Evolutionary conservation across 2,329 filamentous ascomycete species (phyloP), one percentile per base, ranked within the genome.

Genomic region (Fusarium nematophilum): DNA sequence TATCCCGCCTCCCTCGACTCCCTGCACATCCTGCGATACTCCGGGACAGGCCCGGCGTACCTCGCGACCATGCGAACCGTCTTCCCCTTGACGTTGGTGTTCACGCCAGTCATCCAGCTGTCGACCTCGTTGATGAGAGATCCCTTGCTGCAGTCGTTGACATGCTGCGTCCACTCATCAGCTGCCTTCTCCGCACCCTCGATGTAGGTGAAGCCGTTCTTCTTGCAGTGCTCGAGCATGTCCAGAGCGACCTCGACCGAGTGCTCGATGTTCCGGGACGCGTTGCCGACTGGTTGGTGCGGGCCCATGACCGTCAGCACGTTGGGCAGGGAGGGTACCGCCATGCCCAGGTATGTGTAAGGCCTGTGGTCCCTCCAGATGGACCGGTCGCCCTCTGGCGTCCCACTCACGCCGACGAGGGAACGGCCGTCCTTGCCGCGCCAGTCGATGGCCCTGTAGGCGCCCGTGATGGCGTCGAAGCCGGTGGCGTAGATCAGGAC

Each of bases 401-500:
- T n/a, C n/a, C n/a, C n/a, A n/a, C n/a, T n/a, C n/a, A n/a, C n/a
- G n/a, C n/a, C n/a, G n/a, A n/a, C n/a, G n/a, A n/a, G n/a, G n/a
- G n/a, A n/a, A n/a, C n/a, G 36, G 9, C 23, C 40, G 6, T 54
- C 58, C 38, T 25, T 44, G 2, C 58, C 30, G n/a, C n/a, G n/a
- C n/a, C n/a, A n/a, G 10, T 49, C 42, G 21, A 62, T 49, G 23
- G 55, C 46, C 3, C 30, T 52, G 3, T 55, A 25, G 8, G 54
- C 54, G 2, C 59, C 59, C 2, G 55, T 59, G 8, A 21, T 55
- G 13, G 59, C 55, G 29, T 62, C 55, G 26, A 56, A 62, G 5
- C 59, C 59, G 1, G 53, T n/a, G n/a, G 55, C 59, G 13, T 56
- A 62, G 26, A 62, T 62, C 15, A 62, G 50, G 17, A 62, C 50